These are phyloP conservation scores for Pholiota microspora DNA, from an alignment of 768 basidiomycete genomes.

Conservation along the genomic window DNA sequence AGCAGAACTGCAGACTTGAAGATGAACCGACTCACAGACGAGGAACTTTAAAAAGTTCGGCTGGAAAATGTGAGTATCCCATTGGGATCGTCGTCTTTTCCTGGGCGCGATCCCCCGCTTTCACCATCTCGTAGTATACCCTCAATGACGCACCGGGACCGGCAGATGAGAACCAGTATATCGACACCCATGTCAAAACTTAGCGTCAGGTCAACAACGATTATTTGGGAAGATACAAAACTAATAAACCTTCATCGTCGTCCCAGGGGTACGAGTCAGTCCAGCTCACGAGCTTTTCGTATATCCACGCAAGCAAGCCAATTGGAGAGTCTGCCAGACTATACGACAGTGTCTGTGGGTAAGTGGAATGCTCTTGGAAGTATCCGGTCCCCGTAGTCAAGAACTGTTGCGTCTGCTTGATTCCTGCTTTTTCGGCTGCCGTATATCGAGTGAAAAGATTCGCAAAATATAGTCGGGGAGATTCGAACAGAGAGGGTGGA, in stretches of 20 bases:
- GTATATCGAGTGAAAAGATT: slow-evolving; percentile 26
- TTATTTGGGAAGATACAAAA: no score
- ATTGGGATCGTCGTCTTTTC: slow-evolving; percentile 33
- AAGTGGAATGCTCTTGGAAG: slow-evolving; percentile 25
- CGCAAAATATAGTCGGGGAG: slow-evolving; percentile 22
- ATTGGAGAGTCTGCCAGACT: slow-evolving; percentile 42
- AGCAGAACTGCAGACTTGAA: background rate
- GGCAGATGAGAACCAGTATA: slow-evolving; percentile 55
- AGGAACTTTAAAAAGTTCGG: slow-evolving; percentile 35
- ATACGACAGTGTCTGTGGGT: slow-evolving; percentile 40
- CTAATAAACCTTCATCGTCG: slow-evolving; percentile 45
- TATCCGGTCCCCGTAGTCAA: slow-evolving; percentile 23
- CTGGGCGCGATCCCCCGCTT: background rate
- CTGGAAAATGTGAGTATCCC: slow-evolving; percentile 52
- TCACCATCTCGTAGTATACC: slow-evolving; percentile 53
- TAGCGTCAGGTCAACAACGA: no score
- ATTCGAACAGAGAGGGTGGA: slow-evolving; percentile 17
- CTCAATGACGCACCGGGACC: slow-evolving; percentile 56
- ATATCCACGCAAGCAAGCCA: slow-evolving; percentile 35
- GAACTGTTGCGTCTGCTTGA: background rate
- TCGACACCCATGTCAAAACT: slow-evolving; percentile 61
- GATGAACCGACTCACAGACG: slow-evolving; percentile 24
- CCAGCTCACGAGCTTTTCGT: slow-evolving; percentile 3
- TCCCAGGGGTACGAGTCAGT: slow-evolving; percentile 2
- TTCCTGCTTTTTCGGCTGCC: slow-evolving; percentile 17